These are phyloP conservation scores for Hansenula anomala DNA, from an alignment of 1,139 yeast species.

Conservation along the genomic window DNA sequence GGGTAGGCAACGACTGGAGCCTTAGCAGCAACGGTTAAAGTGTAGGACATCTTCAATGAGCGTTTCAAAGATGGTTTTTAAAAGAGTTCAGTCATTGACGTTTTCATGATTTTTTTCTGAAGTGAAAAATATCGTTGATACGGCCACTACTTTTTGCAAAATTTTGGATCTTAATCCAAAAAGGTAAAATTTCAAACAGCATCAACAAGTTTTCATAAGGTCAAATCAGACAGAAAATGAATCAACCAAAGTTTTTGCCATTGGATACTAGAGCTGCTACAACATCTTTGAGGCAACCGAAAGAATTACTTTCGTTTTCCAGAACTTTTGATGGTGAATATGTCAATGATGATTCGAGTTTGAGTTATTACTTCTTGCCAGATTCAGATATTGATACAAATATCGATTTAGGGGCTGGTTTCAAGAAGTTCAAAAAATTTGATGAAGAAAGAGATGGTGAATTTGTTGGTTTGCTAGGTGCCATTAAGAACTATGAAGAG, in stretches of 20 bases:
- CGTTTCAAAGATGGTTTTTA: background rate
- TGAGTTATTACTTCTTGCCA: conserved; percentile 74
- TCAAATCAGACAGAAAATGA: conserved; percentile 4
- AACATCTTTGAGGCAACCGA: conserved; percentile 66
- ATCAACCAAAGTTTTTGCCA: conserved; percentile 29
- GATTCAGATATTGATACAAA: conserved; percentile 52
- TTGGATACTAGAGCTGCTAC: conserved; percentile 44
- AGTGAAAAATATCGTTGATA: background rate
- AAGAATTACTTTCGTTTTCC: conserved; percentile 59
- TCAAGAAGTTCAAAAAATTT: conserved; percentile 47
- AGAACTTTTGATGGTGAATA: conserved; percentile 42
- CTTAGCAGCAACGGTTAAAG: conserved; percentile 74
- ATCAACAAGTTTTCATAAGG: no score
- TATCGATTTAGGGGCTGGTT: conserved; percentile 63
- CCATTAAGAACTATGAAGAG: conserved; percentile 53
- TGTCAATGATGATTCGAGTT: conserved; percentile 44
- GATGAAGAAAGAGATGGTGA: conserved; percentile 52
- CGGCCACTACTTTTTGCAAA: background rate
- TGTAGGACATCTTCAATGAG: conserved; percentile 17
- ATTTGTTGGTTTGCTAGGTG: conserved; percentile 52
- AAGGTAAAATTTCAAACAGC: no score
- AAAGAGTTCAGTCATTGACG: background rate
- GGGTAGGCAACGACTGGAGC: conserved; percentile 80
- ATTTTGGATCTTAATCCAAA: background rate
- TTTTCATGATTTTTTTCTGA: background rate